A percentile compares a stretch with the other conserved stretches of the same genome.
Evolutionary conservation across 495 filamentous ascomycete species (phyloP).

Genomic region (Xylaria grammica): DNA sequence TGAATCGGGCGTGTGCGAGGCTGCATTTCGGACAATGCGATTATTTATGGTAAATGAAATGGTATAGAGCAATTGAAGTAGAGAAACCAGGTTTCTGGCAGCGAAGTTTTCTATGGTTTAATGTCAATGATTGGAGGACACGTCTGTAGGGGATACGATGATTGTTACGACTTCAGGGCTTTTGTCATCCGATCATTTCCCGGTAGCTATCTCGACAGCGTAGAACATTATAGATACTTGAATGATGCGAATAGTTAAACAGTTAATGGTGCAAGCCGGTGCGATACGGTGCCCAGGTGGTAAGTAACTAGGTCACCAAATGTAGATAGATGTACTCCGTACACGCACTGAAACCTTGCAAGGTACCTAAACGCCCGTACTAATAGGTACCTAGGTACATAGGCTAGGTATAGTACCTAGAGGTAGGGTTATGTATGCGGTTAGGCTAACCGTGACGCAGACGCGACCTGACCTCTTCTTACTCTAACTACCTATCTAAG

Average conservation of each 20-base stretch:
- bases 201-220: not conserved
- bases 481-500: not conserved
- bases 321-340: too few species aligned
- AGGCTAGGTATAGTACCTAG: not conserved
- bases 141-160: too few species aligned
- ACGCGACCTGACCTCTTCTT: conserved; percentile 15
- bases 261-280: not conserved
- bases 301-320: not conserved
- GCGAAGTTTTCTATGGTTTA: not conserved
- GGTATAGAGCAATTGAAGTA: not conserved
- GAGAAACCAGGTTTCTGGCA: not conserved
- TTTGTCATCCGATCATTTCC: not conserved
- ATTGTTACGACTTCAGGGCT: not conserved
- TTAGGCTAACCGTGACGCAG: conserved; percentile 9
- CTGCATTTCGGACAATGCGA: conserved; percentile 32
- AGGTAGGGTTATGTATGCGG: not conserved
- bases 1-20: conserved; percentile 74
- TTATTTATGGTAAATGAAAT: not conserved
- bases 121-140: not conserved
- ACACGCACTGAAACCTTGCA: too few species aligned
- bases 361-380: too few species aligned
- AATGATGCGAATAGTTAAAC: conserved; percentile 7
- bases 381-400: not conserved
- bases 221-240: not conserved
- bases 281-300: not conserved